Evolutionary conservation across 2,329 filamentous ascomycete species (phyloP).

Genomic region (Ilyonectria robusta): DNA sequence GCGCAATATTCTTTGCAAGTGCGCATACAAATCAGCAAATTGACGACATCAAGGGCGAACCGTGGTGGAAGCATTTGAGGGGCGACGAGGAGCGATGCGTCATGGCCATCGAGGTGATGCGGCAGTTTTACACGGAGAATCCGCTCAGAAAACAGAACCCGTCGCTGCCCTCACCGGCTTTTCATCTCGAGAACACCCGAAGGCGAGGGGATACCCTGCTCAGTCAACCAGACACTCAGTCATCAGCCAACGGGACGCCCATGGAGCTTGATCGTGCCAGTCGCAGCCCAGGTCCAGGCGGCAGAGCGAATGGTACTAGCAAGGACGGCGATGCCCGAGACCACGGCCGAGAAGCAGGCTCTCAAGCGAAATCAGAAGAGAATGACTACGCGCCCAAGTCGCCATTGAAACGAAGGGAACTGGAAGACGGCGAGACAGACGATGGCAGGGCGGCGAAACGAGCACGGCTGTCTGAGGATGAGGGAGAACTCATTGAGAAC

Average conservation of each 20-base stretch:
- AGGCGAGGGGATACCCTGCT: constrained; percentile 61
- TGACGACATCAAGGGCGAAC: constrained; percentile 79
- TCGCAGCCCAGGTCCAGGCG: constrained; percentile 64
- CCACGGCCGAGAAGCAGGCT: constrained; percentile 50
- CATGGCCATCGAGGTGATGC: constrained; percentile 82
- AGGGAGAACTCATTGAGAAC: constrained; percentile 62
- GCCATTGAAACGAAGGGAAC: constrained; percentile 60
- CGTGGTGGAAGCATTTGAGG: constrained; percentile 89
- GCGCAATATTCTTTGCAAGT: constrained; percentile 88
- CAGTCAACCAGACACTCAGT: constrained; percentile 60
- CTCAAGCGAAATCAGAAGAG: constrained; percentile 51
- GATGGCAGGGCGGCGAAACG: constrained; percentile 60
- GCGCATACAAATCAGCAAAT: constrained; percentile 82
- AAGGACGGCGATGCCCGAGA: constrained; percentile 49
- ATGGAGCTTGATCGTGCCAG: constrained; percentile 63
- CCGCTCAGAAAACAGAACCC: constrained; percentile 71
- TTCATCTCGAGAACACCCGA: constrained; percentile 69
- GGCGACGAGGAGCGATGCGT: constrained; percentile 80
- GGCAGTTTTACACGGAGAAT: constrained; percentile 76
- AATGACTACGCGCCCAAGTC: constrained; percentile 53
- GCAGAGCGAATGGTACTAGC: constrained; percentile 57
- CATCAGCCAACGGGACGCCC: constrained; percentile 65
- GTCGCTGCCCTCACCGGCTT: constrained; percentile 67
- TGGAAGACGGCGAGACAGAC: constrained; percentile 52
- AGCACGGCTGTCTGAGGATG: constrained; percentile 62